These are phyloP conservation scores for Aspergillus floridensis DNA, from an alignment of 2,329 filamentous ascomycete genomes.

Conservation along the genomic window DNA sequence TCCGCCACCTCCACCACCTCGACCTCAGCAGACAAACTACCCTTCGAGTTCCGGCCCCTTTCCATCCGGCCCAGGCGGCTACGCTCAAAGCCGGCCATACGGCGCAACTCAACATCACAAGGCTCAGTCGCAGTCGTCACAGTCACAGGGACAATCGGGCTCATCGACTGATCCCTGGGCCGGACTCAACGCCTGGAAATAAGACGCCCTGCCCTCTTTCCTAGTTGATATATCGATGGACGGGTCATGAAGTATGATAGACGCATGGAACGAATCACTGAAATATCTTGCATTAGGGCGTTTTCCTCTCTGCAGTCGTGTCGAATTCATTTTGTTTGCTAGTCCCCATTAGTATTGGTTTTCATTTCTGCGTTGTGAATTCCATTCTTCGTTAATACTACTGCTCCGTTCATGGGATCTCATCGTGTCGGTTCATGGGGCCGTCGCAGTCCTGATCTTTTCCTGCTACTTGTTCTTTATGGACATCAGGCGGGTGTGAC, in stretches of 20 bases:
- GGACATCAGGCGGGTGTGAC: too few species aligned
- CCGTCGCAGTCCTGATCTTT: too few species aligned
- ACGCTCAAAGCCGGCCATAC: constrained; percentile 51
- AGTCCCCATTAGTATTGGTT: neutral
- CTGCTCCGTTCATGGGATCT: neutral
- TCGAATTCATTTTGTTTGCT: neutral
- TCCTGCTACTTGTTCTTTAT: neutral
- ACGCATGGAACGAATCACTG: constrained; percentile 9
- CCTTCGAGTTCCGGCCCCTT: constrained; percentile 53
- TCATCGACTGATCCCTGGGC: constrained; percentile 63
- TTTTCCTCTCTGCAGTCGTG: neutral
- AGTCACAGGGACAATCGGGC: constrained; percentile 23
- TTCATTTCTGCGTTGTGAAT: neutral
- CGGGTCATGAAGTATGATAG: constrained; percentile 22
- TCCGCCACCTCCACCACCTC: constrained; percentile 65
- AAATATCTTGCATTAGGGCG: constrained; percentile 2
- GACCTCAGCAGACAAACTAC: constrained; percentile 53
- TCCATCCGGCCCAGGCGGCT: constrained; percentile 53
- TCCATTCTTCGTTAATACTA: neutral
- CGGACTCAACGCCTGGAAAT: constrained; percentile 69
- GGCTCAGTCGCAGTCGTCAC: constrained; percentile 35
- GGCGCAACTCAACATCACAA: constrained; percentile 37
- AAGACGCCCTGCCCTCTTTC: constrained; percentile 7
- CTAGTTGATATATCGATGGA: neutral
- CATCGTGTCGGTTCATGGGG: neutral